Evolutionary conservation across 306 rosid species (phyloP).

Genomic region (Vachellia pachyceras): DNA sequence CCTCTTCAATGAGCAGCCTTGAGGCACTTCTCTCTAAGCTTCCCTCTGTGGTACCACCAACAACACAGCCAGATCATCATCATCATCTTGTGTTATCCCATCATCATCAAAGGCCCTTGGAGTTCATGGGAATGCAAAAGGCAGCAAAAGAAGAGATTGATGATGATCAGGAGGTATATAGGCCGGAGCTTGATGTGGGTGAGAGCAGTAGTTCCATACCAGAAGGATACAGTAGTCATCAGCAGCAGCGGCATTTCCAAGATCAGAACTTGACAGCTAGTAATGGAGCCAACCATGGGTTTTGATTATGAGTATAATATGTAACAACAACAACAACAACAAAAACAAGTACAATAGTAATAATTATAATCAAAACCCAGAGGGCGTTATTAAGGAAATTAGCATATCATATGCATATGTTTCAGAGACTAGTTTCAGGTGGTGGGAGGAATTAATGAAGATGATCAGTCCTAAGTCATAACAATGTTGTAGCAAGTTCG

Average conservation of each 20-base stretch:
- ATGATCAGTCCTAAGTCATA: slow-evolving; percentile 25
- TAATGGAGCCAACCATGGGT: slow-evolving; percentile 47
- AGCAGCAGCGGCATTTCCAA: slow-evolving; percentile 48
- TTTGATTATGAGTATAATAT: slow-evolving; percentile 26
- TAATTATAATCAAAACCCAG: neutral
- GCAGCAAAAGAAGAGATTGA: slow-evolving; percentile 68
- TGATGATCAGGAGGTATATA: slow-evolving; percentile 54
- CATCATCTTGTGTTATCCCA: slow-evolving; percentile 26
- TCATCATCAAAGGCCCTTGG: slow-evolving; percentile 47
- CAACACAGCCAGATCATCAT: slow-evolving; percentile 2
- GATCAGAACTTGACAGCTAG: slow-evolving; percentile 46
- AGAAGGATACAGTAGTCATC: slow-evolving; percentile 38
- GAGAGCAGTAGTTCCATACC: slow-evolving; percentile 68
- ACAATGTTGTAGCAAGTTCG: slow-evolving; percentile 19
- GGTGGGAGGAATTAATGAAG: slow-evolving; percentile 10
- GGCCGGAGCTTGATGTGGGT: slow-evolving; percentile 62
- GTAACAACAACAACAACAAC: neutral
- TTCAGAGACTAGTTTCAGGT: slow-evolving; percentile 17
- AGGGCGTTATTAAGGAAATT: neutral
- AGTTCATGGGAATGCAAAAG: slow-evolving; percentile 60
- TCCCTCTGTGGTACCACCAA: slow-evolving; percentile 65
- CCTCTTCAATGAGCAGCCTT: slow-evolving; percentile 80
- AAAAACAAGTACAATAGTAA: neutral
- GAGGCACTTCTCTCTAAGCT: slow-evolving; percentile 76
- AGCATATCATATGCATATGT: neutral